Evolutionary conservation across 768 basidiomycete genomes (phyloP), one percentile per base, ranked within the genome.

Genomic region (Amanita brunnescens): DNA sequence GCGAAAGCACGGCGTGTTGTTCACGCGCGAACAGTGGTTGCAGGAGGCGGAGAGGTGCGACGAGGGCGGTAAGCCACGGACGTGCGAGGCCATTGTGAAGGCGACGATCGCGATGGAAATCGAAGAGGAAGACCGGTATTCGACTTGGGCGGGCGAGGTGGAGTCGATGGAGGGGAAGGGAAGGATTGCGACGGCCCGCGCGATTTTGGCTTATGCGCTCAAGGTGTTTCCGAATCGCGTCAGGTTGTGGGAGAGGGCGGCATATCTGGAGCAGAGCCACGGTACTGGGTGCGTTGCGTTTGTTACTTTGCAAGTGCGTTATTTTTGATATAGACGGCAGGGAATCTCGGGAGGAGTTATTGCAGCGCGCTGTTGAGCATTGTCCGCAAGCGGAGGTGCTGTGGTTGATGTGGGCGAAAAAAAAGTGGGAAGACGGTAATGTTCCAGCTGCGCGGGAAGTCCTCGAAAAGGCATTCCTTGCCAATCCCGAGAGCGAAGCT

Each of bases 321-420:
- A n/a, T 46, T 6, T 38, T 49, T 47, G 47, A 16, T 1, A 18
- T 40, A 34, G n/a, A 41, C 33, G 56, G 23, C 34, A 87, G 85
- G 54, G 86, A 91, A 59, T 82, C 85, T 37, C 75, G 96, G 24
- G 83, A 93, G 61, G 83, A 83, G 1, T 80, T 97, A 3, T 79
- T 97, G 38, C 74, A 73, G 40, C 79, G 85, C 29, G 93, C 95
- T 0, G 91, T 94, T 21, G 76, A 86, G 49, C 84, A 92, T 62
- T 95, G 92, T 59, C 96, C 95, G 0, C 91, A 93, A 58, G 94
- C 93, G 1, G 95, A 98, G 65, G 88, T 92, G 0, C 72, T 99
- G 5, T 98, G 96, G 96, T 77, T 98, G 29, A 98, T 98, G 93
- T 80, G 85, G 46, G 96, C 95, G 2, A 99, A 99, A 68, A 95